Percentiles rank a stretch among this genome's conserved stretches.
Evolutionary conservation across 176 grass and related monocot species (phyloP).

Genomic region (Aegilops tauschii): DNA sequence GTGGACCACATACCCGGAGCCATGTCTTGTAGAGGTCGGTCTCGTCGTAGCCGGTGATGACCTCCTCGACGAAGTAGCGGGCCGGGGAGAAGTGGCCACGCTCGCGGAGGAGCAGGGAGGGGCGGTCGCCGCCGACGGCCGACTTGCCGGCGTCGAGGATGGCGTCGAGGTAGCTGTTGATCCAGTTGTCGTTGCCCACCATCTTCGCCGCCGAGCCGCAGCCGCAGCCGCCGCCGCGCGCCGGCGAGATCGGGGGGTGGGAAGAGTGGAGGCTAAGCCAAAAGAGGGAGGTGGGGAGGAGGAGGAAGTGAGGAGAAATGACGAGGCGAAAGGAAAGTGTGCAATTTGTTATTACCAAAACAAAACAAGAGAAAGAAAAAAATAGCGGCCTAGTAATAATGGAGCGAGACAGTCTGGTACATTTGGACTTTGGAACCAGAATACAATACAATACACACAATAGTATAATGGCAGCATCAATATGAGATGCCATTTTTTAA

Average conservation of each 20-base stretch:
- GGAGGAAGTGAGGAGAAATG: slow-evolving; percentile 32
- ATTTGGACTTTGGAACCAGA: neutral
- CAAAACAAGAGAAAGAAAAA: neutral
- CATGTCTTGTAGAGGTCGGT: slow-evolving; percentile 87
- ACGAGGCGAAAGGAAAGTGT: slow-evolving; percentile 2
- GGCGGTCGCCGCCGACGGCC: slow-evolving; percentile 54
- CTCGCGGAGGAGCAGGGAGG: slow-evolving; percentile 73
- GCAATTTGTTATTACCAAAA: neutral
- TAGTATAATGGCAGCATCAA: neutral
- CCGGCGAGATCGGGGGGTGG: slow-evolving; percentile 36
- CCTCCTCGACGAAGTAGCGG: slow-evolving; percentile 86
- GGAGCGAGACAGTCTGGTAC: slow-evolving; percentile 12
- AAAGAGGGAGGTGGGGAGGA: neutral
- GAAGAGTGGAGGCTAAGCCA: slow-evolving; percentile 23
- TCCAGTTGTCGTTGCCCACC: slow-evolving; percentile 78
- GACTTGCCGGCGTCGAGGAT: slow-evolving; percentile 65
- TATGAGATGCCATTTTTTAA: neutral
- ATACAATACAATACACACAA: neutral
- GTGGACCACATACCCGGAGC: slow-evolving; percentile 47
- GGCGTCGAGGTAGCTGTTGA: slow-evolving; percentile 76
- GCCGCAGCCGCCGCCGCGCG: neutral
- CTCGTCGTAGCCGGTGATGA: slow-evolving; percentile 83
- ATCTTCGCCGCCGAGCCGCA: slow-evolving; percentile 27
- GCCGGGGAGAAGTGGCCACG: slow-evolving; percentile 70
- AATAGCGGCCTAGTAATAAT: neutral